phyloP scores from a whole-genome alignment of 345 rosid genomes.

The Aurinia saxatilis region DNA sequence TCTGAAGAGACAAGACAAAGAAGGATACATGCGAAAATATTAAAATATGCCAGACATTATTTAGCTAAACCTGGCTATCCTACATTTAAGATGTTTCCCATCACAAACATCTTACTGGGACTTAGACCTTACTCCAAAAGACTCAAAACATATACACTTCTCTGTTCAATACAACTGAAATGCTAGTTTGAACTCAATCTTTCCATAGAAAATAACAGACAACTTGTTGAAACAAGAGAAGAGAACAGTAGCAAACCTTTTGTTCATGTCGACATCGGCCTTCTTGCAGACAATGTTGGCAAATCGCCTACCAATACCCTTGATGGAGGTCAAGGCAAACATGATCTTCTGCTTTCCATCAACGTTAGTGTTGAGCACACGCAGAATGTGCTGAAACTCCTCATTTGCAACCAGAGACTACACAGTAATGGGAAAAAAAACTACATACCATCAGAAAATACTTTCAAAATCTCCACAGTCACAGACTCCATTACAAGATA shows the following conservation, averaged over 20 bases:
- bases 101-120: too few species aligned
- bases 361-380: conserved; percentile 86
- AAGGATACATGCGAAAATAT: too few species aligned
- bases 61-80: too few species aligned
- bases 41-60: too few species aligned
- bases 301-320: conserved; percentile 83
- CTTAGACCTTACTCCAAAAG: too few species aligned
- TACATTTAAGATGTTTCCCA: not conserved
- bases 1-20: conserved; percentile 29
- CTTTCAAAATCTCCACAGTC: too few species aligned
- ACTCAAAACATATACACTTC: not conserved
- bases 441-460: not conserved
- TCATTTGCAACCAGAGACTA: conserved; percentile 85
- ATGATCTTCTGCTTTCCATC: conserved; percentile 88
- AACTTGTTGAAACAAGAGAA: not conserved
- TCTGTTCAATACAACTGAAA: not conserved
- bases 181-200: not conserved
- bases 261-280: conserved; percentile 88
- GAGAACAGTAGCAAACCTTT: conserved; percentile 37
- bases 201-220: not conserved
- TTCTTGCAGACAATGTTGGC: conserved; percentile 93
- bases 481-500: too few species aligned
- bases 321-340: conserved; percentile 90
- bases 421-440: not conserved
- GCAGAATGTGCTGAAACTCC: conserved; percentile 87